Base-by-base conservation (phyloP, 1,284 basidiomycete genomes). In the Melampsora larici-populina region DNA sequence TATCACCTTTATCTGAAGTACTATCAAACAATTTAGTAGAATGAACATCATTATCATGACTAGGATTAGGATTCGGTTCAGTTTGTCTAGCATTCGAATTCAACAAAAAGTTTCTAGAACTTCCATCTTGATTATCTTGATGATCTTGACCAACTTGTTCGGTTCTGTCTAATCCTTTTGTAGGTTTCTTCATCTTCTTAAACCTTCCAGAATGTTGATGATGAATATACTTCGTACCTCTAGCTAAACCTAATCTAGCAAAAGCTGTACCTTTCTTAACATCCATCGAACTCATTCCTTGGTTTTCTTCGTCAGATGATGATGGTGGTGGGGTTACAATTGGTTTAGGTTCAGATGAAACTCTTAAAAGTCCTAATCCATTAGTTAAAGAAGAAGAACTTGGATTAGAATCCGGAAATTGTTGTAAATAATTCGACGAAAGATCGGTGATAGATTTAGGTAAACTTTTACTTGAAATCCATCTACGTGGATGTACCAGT, bases 1-100 rank as follows among this genome's bases (percentile, higher is more conserved):
- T 76, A 68, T 80, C 81, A 26, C 81, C 80, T 31, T 70, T 60
- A 21, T 63, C 75, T 0, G 75, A 70, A 26, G 67, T 48, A 69
- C 62, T 70, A 58, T 78, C 68, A 33, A 46, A 26, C 46, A 76
- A 43, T 26, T 62, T 18, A 21, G 68, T 78, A 5, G 36, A 51
- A 55, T 58, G 62, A 66, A 58, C 7, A 58, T 62, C 26, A 68
- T 31, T 18, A 21, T 3, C 4, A 60, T 60, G 1, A 60, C 36
- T 33, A 8, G 21, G 36, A 58, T 8, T 21, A 29, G 26, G 11
- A 15, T 17, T 68, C 55, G 26, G 74, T 29, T 17, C 11, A 21
- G 11, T 31, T 6, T 68, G 46, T 63, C 11, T 66, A 63, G 9
- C 51, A 49, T 24, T 36, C 26, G 7, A 17, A 51, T 43, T 36